These are phyloP conservation scores for Fomitopsis betulina DNA, from an alignment of 1,284 basidiomycete species.

Conservation along the genomic window DNA sequence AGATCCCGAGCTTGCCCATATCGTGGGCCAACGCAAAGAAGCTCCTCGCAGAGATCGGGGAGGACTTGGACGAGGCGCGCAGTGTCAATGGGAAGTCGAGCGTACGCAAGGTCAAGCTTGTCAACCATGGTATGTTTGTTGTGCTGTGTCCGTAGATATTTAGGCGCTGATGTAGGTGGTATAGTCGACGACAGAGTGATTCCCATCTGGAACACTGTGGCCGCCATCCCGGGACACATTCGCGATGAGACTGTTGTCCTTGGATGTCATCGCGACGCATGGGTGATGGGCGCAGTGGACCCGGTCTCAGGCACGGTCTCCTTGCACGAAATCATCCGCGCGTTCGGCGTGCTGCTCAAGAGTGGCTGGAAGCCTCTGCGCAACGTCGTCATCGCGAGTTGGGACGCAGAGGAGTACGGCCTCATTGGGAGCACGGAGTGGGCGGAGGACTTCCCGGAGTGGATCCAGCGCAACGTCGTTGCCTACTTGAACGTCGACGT, in stretches of 20 bases:
- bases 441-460: constrained; percentile 84
- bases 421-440: constrained; percentile 87
- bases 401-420: constrained; percentile 95
- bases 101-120: constrained; percentile 44
- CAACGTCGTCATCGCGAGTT: constrained; percentile 85
- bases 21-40: constrained; percentile 67
- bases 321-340: constrained; percentile 80
- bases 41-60: constrained; percentile 53
- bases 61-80: constrained; percentile 26
- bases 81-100: constrained; percentile 47
- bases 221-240: constrained; percentile 84
- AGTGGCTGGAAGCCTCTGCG: constrained; percentile 88
- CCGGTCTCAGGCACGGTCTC: constrained; percentile 86
- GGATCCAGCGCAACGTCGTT: constrained; percentile 77
- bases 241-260: constrained; percentile 83
- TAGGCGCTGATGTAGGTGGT: not conserved
- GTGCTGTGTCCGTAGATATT: not conserved
- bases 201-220: constrained; percentile 89
- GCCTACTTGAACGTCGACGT: constrained; percentile 84
- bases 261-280: constrained; percentile 78
- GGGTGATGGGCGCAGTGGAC: constrained; percentile 75
- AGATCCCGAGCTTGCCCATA: constrained; percentile 79
- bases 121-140: constrained; percentile 52
- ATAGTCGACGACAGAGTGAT: constrained; percentile 73
- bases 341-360: constrained; percentile 70